phyloP scores from a whole-genome alignment of 441 rosid species.

The Breynia disticha region DNA sequence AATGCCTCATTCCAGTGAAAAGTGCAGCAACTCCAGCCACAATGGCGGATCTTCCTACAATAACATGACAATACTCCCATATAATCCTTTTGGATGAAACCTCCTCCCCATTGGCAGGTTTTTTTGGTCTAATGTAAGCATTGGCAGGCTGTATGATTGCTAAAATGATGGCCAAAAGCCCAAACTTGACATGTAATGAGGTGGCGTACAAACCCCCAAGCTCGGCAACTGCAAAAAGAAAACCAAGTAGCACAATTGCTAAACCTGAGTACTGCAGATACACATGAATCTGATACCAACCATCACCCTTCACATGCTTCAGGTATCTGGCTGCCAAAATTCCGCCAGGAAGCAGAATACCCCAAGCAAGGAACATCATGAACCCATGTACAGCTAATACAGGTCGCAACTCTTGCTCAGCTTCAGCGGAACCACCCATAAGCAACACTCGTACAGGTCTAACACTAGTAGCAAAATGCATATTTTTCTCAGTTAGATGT shows the following conservation, averaged over 20 bases:
- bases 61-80: conserved; percentile 77
- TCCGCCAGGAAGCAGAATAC: conserved; percentile 88
- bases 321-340: conserved; percentile 81
- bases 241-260: conserved; percentile 72
- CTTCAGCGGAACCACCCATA: conserved; percentile 81
- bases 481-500: conserved; percentile 68
- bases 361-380: conserved; percentile 99
- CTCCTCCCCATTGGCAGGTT: conserved; percentile 47
- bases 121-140: conserved; percentile 73
- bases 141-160: conserved; percentile 76
- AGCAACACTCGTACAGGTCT: conserved; percentile 75
- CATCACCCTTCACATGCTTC: conserved; percentile 89
- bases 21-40: conserved; percentile 54
- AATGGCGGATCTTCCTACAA: conserved; percentile 62
- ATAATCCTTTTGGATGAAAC: conserved; percentile 42
- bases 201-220: conserved; percentile 63
- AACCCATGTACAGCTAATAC: conserved; percentile 95
- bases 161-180: conserved; percentile 61
- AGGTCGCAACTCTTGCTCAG: conserved; percentile 85
- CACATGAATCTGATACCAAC: conserved; percentile 88
- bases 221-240: conserved; percentile 93
- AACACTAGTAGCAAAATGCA: conserved; percentile 88
- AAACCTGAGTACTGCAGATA: conserved; percentile 87
- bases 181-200: conserved; percentile 77
- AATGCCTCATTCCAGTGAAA: conserved; percentile 79